phyloP scores from a whole-genome alignment of 495 filamentous ascomycete genomes.

The Neurospora sp. region DNA sequence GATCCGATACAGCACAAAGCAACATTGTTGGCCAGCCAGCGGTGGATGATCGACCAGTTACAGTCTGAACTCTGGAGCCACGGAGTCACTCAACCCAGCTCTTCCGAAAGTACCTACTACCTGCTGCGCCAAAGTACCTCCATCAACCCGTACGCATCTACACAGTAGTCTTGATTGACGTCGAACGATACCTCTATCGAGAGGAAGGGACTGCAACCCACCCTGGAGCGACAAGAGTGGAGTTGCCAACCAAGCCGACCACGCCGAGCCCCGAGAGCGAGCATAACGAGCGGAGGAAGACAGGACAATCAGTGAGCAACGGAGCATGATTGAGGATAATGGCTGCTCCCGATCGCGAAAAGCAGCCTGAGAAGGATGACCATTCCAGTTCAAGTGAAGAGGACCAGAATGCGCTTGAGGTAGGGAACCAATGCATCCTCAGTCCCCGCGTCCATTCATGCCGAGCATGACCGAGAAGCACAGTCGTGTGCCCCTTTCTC shows the following conservation, averaged over 20 bases:
- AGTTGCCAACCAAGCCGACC: not conserved
- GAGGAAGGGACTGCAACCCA: not conserved
- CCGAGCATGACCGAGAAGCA: not conserved
- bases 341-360: not conserved
- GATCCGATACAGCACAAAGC: not conserved
- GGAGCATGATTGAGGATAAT: conserved; percentile 7
- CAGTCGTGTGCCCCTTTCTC: not conserved
- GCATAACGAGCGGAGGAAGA: not conserved
- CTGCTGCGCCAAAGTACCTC: not conserved
- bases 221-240: not conserved
- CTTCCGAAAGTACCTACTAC: not conserved
- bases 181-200: not conserved
- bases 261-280: not conserved
- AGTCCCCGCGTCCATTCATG: not conserved
- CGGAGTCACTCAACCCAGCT: not conserved
- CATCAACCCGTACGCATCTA: not conserved
- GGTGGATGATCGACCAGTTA: not conserved
- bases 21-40: not conserved
- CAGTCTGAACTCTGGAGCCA: not conserved
- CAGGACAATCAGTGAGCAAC: not conserved
- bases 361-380: conserved; percentile 8
- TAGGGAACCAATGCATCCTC: conserved; percentile 3
- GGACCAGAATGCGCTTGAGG: conserved; percentile 33
- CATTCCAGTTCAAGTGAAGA: conserved; percentile 31
- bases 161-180: not conserved